These are phyloP conservation scores for Kazachstania taianensis DNA, from an alignment of 805 yeast genomes.

Conservation along the genomic window DNA sequence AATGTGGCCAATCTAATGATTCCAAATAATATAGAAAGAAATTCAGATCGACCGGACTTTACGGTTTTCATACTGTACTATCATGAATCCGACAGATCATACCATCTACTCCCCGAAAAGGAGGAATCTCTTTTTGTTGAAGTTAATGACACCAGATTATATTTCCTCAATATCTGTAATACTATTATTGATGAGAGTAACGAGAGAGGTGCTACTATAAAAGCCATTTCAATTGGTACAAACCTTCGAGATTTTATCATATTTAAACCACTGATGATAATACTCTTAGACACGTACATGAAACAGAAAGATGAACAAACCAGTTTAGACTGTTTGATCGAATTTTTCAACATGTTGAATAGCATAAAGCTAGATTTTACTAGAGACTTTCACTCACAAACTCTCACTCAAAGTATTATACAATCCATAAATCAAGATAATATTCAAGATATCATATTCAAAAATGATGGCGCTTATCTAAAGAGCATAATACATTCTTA, in stretches of 20 bases:
- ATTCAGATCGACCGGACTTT: constrained; percentile 43
- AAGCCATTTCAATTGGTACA: constrained; percentile 51
- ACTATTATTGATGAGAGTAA: constrained; percentile 34
- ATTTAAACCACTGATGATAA: constrained; percentile 48
- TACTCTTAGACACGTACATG: constrained; percentile 36
- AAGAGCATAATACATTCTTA: too few species aligned
- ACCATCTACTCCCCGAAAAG: constrained; percentile 18
- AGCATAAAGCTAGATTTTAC: constrained; percentile 18
- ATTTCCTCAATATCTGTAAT: constrained; percentile 47
- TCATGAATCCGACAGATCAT: constrained; percentile 15
- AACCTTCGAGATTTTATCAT: constrained; percentile 41
- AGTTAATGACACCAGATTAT: constrained; percentile 31
- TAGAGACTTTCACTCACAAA: constrained; percentile 10
- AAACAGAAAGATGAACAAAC: constrained; percentile 7
- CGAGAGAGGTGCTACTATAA: constrained; percentile 50
- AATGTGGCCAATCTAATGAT: constrained; percentile 46
- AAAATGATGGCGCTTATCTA: too few species aligned
- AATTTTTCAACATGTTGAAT: constrained; percentile 20
- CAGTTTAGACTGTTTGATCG: constrained; percentile 10
- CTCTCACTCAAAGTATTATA: constrained; percentile 15
- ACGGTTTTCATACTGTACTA: constrained; percentile 46
- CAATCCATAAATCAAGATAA: constrained; percentile 15
- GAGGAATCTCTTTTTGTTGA: too few species aligned
- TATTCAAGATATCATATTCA: constrained; percentile 8
- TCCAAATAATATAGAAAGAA: constrained; percentile 48